A percentile compares a stretch with the other conserved stretches of the same genome.
Evolutionary conservation across 2,329 filamentous ascomycete species (phyloP).

Genomic region (Cladosporium sp.): DNA sequence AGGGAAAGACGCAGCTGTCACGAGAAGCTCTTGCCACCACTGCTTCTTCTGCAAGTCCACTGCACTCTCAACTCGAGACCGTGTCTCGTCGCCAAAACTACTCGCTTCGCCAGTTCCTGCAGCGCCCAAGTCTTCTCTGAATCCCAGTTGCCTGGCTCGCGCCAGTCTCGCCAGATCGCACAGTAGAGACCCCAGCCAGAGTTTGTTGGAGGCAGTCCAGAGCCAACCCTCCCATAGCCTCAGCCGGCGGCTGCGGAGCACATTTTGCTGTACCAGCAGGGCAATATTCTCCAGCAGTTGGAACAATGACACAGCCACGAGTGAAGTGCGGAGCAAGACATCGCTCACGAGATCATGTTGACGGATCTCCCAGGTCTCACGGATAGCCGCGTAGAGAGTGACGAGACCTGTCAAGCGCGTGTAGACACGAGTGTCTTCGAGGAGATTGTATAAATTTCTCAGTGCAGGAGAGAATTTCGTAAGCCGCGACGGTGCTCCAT

Average conservation of each 20-base stretch:
- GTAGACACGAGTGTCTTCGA: constrained; percentile 72
- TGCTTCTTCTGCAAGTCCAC: constrained; percentile 36
- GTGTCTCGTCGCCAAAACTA: constrained; percentile 1
- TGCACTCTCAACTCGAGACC: constrained; percentile 14
- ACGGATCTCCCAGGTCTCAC: constrained; percentile 39
- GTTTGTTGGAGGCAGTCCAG: constrained; percentile 71
- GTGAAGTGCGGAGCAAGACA: constrained; percentile 66
- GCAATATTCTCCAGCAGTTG: constrained; percentile 82
- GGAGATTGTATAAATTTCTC: constrained; percentile 58
- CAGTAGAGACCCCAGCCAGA: constrained; percentile 77
- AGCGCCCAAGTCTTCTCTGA: constrained; percentile 34
- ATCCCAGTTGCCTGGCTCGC: constrained; percentile 44
- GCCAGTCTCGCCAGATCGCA: constrained; percentile 70
- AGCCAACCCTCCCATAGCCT: constrained; percentile 56
- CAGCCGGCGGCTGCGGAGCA: constrained; percentile 51
- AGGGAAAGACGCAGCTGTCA: constrained; percentile 76
- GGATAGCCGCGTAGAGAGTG: constrained; percentile 69
- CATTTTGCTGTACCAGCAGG: constrained; percentile 72
- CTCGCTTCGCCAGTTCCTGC: constrained; percentile 46
- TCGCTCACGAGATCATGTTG: constrained; percentile 48
- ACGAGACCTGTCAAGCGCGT: constrained; percentile 74
- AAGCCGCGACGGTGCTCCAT: constrained; percentile 39
- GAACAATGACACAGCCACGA: constrained; percentile 68
- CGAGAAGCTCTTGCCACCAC: constrained; percentile 67
- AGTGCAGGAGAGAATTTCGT: constrained; percentile 36